A percentile compares a stretch with the other conserved stretches of the same genome.
These are phyloP conservation scores for Ustilago xerochloae DNA, from an alignment of 1,284 basidiomycete genomes.

Conservation along the genomic window DNA sequence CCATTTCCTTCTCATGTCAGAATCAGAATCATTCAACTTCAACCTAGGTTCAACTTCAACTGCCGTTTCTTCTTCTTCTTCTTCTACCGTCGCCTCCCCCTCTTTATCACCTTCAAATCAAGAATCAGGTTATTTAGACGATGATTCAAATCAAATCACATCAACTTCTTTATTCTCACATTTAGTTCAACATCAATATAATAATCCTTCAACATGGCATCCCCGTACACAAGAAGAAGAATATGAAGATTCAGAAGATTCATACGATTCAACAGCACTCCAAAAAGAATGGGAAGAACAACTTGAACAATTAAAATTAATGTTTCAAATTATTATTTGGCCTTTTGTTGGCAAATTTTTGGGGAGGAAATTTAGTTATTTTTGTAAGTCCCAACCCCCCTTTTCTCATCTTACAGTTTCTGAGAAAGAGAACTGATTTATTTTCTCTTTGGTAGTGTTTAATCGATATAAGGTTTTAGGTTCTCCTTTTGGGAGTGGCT, in stretches of 20 bases:
- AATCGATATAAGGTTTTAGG: slow-evolving; percentile 23
- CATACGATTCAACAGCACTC: slow-evolving; percentile 9
- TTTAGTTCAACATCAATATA: slow-evolving; percentile 20
- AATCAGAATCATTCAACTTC: neutral
- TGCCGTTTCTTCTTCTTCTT: neutral
- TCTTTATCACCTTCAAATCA: too few relatives aligned
- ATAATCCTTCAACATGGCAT: slow-evolving; percentile 6
- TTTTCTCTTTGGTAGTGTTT: slow-evolving; percentile 21
- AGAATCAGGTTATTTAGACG: slow-evolving; percentile 21
- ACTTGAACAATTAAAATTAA: slow-evolving; percentile 41
- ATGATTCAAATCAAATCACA: neutral
- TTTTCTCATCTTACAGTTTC: neutral
- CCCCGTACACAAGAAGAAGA: neutral
- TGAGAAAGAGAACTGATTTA: neutral
- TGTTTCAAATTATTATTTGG: slow-evolving; percentile 48
- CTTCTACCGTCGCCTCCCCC: too few relatives aligned
- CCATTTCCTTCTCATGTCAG: neutral
- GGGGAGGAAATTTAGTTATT: slow-evolving; percentile 46
- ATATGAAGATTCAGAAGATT: neutral
- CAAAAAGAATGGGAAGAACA: slow-evolving; percentile 55
- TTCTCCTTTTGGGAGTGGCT: slow-evolving; percentile 7
- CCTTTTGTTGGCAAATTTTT: slow-evolving; percentile 54
- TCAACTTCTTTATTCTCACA: slow-evolving; percentile 22
- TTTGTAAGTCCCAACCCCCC: slow-evolving; percentile 23
- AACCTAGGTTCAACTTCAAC: neutral